These are phyloP conservation scores for Coemansia sp. DNA, from an alignment of 192 early-diverging fungal genomes.

Conservation along the genomic window DNA sequence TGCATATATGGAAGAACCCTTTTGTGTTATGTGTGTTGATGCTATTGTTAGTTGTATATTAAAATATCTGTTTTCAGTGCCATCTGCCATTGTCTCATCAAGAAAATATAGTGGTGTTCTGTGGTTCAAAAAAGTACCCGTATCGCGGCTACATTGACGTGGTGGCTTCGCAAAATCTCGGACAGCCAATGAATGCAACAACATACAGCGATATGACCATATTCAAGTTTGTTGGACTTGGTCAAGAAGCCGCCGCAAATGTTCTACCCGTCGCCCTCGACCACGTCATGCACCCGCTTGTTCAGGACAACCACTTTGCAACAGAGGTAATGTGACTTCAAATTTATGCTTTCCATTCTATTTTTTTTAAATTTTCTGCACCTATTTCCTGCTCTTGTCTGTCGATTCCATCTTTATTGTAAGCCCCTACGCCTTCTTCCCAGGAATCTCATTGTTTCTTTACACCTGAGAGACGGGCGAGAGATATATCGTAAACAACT, in stretches of 20 bases:
- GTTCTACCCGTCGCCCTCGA: conserved; percentile 79
- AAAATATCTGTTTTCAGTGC: background rate
- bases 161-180: conserved; percentile 69
- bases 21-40: background rate
- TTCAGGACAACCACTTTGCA: conserved; percentile 72
- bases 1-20: background rate
- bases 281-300: conserved; percentile 75
- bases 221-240: conserved; percentile 69
- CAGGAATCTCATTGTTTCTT: background rate
- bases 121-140: conserved; percentile 70
- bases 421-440: background rate
- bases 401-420: conserved; percentile 1
- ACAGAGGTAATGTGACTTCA: conserved; percentile 64
- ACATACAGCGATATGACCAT: conserved; percentile 66
- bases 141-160: conserved; percentile 76
- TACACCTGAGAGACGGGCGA: background rate
- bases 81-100: background rate
- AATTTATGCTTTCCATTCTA: background rate
- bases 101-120: conserved; percentile 70
- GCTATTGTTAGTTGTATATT: background rate
- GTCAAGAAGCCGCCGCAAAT: conserved; percentile 70
- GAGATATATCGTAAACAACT: background rate
- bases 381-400: background rate
- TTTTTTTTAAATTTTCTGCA: background rate
- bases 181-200: conserved; percentile 71